phyloP scores from a whole-genome alignment of 768 basidiomycete species.

The Glaciozyma martinii region DNA sequence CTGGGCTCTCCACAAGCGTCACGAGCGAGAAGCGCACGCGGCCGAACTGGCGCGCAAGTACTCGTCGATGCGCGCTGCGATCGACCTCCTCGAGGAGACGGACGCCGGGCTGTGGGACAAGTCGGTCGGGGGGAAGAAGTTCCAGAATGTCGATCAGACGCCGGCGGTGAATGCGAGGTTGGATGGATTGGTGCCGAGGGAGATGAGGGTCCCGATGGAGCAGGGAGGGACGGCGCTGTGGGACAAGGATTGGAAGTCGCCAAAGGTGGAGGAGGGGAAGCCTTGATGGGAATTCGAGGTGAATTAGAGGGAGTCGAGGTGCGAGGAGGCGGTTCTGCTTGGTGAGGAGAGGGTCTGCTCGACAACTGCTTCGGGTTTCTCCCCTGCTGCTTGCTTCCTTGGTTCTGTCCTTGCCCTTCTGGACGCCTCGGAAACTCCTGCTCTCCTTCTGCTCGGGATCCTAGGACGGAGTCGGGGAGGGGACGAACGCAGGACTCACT shows the following conservation, averaged over 20 bases:
- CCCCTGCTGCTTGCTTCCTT: neutral
- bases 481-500: too few species aligned
- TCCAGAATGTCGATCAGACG: conserved; percentile 56
- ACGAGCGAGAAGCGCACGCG: conserved; percentile 59
- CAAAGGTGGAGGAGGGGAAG: neutral
- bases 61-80: conserved; percentile 68
- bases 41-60: conserved; percentile 68
- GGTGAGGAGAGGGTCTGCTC: neutral
- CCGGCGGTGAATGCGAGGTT: conserved; percentile 58
- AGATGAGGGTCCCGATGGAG: conserved; percentile 74
- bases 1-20: conserved; percentile 71
- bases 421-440: too few species aligned
- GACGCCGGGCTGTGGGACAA: conserved; percentile 27
- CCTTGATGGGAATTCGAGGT: neutral
- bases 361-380: neutral
- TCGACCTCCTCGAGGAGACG: conserved; percentile 60
- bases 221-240: conserved; percentile 56
- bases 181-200: conserved; percentile 66
- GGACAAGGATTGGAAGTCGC: conserved; percentile 28
- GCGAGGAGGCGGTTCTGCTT: too few species aligned
- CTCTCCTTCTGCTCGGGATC: too few species aligned
- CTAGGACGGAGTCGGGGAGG: too few species aligned
- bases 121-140: conserved; percentile 39
- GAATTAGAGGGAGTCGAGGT: neutral
- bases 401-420: neutral